These are phyloP conservation scores for Sporothrix sp. DNA, from an alignment of 2,329 filamentous ascomycete species.

Conservation along the genomic window DNA sequence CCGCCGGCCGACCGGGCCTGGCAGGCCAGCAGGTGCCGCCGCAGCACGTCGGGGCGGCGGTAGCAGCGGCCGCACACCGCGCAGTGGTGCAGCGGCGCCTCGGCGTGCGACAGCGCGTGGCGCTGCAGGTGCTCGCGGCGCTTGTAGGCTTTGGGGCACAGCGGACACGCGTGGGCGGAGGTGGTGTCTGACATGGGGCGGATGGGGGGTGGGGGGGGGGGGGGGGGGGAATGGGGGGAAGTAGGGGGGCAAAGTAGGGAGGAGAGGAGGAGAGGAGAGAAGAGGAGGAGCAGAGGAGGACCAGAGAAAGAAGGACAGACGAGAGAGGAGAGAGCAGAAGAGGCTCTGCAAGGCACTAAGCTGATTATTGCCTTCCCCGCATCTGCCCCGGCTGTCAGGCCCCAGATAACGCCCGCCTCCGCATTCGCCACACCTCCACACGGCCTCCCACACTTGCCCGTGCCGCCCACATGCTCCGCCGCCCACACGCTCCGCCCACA, in stretches of 20 bases:
- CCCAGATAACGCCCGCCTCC: too few species aligned
- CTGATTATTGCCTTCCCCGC: too few species aligned
- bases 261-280: too few species aligned
- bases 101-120: conserved; percentile 1
- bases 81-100: conserved; percentile 1
- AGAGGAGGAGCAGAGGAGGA: too few species aligned
- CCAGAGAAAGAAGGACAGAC: too few species aligned
- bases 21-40: conserved; percentile 3
- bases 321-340: too few species aligned
- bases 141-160: conserved; percentile 7
- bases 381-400: too few species aligned
- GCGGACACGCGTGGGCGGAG: neutral
- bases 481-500: too few species aligned
- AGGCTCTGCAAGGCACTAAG: too few species aligned
- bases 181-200: neutral
- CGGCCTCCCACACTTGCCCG: too few species aligned
- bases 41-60: conserved; percentile 8
- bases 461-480: too few species aligned
- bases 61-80: neutral
- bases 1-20: neutral
- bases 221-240: neutral
- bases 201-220: neutral
- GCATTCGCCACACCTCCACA: too few species aligned
- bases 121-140: conserved; percentile 10
- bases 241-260: neutral